Conservation (phyloP, 208 protist genomes). For the Trypanosoma caninum region DNA sequence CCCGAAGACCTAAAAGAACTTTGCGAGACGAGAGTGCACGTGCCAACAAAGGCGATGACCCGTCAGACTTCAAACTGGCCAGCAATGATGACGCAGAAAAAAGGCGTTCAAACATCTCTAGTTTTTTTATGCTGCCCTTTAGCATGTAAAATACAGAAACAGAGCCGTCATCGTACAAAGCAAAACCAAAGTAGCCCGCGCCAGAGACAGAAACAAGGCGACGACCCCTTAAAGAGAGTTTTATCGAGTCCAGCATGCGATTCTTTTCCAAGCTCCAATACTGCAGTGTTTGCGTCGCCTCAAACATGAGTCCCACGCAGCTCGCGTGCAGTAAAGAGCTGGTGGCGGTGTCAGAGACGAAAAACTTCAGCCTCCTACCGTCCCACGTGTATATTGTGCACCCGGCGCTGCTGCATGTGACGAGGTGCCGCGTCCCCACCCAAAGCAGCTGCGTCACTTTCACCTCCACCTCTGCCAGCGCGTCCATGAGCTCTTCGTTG, state of each 20-base stretch:
- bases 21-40: conserved; percentile 34
- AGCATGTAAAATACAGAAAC: conserved; percentile 56
- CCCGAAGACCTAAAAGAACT: conserved; percentile 24
- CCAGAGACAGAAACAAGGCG: conserved; percentile 16
- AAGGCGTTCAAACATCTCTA: conserved; percentile 49
- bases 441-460: conserved; percentile 41
- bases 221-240: background rate
- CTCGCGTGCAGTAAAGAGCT: conserved; percentile 28
- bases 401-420: conserved; percentile 21
- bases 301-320: conserved; percentile 35
- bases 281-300: conserved; percentile 20
- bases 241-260: conserved; percentile 27
- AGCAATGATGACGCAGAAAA: too few species aligned
- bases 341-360: conserved; percentile 27
- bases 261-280: conserved; percentile 59
- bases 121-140: conserved; percentile 30
- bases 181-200: conserved; percentile 63
- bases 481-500: conserved; percentile 37
- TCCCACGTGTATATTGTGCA: conserved; percentile 36
- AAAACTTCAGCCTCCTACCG: conserved; percentile 30
- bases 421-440: conserved; percentile 33
- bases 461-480: conserved; percentile 42
- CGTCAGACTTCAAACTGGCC: background rate
- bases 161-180: conserved; percentile 62
- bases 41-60: conserved; percentile 6